Percentiles rank a stretch among this genome's conserved stretches.
Evolutionary conservation across 176 grass and related monocot genomes (phyloP).

Genomic region (Cymbopogon citratus): DNA sequence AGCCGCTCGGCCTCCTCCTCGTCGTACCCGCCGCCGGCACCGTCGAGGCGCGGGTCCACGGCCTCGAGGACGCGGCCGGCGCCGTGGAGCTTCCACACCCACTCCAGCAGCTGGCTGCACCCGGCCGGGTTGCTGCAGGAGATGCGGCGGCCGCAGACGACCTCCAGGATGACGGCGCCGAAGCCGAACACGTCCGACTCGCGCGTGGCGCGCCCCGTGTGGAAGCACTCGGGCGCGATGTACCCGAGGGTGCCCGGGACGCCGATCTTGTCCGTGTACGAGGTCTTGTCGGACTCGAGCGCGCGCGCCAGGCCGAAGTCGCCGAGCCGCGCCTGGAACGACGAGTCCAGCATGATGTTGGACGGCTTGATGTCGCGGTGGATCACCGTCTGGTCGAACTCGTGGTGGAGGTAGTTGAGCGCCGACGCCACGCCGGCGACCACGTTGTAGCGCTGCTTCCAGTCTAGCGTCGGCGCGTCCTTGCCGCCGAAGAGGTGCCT

Average conservation of each 20-base stretch:
- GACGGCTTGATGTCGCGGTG: constrained; percentile 98
- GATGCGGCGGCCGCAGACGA: constrained; percentile 65
- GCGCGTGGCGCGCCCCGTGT: constrained; percentile 72
- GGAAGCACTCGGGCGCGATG: constrained; percentile 98
- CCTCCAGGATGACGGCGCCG: constrained; percentile 72
- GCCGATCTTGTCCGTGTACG: constrained; percentile 75
- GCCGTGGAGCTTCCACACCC: constrained; percentile 72
- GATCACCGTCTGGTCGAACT: constrained; percentile 90
- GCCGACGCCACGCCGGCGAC: constrained; percentile 62
- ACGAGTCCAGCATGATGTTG: constrained; percentile 87
- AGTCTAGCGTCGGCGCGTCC: constrained; percentile 32
- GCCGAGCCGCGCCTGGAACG: constrained; percentile 80
- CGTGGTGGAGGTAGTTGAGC: constrained; percentile 86
- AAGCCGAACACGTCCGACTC: constrained; percentile 84
- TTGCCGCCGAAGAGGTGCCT: constrained; percentile 39
- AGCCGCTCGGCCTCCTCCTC: constrained; percentile 52
- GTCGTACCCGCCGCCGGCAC: constrained; percentile 29
- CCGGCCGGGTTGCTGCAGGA: constrained; percentile 45
- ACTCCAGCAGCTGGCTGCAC: constrained; percentile 64
- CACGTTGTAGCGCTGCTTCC: constrained; percentile 65
- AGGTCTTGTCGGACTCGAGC: constrained; percentile 83
- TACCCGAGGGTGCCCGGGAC: constrained; percentile 73
- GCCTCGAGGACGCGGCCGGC: constrained; percentile 45
- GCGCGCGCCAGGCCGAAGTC: constrained; percentile 96
- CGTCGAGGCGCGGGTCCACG: constrained; percentile 51